Conservation (phyloP, 495 filamentous ascomycete species). For the Evansstolkia leycettana region DNA sequence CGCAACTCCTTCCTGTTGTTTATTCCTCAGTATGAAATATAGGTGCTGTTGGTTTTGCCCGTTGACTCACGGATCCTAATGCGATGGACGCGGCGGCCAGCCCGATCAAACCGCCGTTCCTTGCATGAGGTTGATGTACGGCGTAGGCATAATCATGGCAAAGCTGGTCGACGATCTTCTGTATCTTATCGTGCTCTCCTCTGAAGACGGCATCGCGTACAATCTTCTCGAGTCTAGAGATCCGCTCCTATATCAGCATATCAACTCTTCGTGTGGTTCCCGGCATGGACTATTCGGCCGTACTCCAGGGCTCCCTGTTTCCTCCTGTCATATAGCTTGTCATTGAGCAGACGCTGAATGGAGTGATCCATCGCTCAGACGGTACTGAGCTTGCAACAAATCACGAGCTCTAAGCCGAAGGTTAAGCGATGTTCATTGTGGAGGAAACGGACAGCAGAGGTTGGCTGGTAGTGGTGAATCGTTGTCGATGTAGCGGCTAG, state of each 20-base stretch:
- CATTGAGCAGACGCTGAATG: constrained; percentile 83
- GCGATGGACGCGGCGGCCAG: constrained; percentile 95
- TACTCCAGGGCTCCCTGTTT: constrained; percentile 97
- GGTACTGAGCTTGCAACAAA: constrained; percentile 10
- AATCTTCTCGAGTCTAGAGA: constrained; percentile 66
- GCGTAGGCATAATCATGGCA: constrained; percentile 97
- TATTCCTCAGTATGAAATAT: constrained; percentile 13
- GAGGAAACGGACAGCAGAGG: constrained; percentile 6
- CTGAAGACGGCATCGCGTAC: constrained; percentile 74
- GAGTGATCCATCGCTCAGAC: constrained; percentile 64
- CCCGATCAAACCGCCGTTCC: constrained; percentile 94
- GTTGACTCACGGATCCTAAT: constrained; percentile 64
- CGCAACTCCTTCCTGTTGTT: constrained; percentile 67
- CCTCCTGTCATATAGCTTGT: constrained; percentile 96
- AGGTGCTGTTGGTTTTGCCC: not conserved
- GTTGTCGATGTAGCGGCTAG: constrained; percentile 7
- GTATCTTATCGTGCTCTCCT: constrained; percentile 65
- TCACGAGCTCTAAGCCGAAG: constrained; percentile 10
- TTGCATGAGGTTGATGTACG: constrained; percentile 91
- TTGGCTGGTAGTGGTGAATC: constrained; percentile 8
- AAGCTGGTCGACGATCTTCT: constrained; percentile 84
- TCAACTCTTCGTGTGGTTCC: constrained; percentile 1
- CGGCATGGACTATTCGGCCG: constrained; percentile 17
- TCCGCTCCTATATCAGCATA: constrained; percentile 5
- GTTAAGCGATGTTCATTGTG: constrained; percentile 25